Base-by-base conservation (phyloP, 2,329 filamentous ascomycete genomes). In the Aspergillus alliaceus region DNA sequence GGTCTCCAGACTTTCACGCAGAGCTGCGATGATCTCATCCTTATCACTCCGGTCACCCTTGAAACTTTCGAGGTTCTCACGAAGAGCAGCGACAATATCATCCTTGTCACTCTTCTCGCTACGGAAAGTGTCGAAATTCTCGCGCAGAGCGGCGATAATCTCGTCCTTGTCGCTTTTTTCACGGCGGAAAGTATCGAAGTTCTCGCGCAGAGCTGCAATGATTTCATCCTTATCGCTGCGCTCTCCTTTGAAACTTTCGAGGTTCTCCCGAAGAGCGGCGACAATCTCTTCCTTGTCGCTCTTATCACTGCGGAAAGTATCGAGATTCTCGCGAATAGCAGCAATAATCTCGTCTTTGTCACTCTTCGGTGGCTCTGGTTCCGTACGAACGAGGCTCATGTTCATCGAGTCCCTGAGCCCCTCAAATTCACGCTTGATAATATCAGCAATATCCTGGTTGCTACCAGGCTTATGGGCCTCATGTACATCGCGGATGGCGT, bases 41-140 rank as follows among this genome's bases (percentile, higher is more conserved):
- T 83, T 84, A 18, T 60, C 57, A 7, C 4, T 74, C 29, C 82
- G 81, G 31, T 53, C 44, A n/a, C 29, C 31, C 14, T 39, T 51
- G 46, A 56, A 51, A 7, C n/a, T 52, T 5, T 69, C 74, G 6
- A 69, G 59, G 22, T 66, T 63, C 44, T 84, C 85, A 29, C 84
- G 86, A 2, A 93, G 77, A 9, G 86, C 85, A 59, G 89, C 84
- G 0, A 93, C 80, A n/a, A 93, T 82, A 48, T 92, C 89, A 34
- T 89, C 82, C 40, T 83, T 84, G 27, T 60, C 57, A 15, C 12
- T 42, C 39, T 25, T 74, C 78, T 84, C 80, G 47, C 85, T 84
- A 6, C 75, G 75, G 46, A 80, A 69, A 14, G 67, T 66, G 12
- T 79, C 75, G 12, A 74, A 64, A 25, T 64, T 66, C 58, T 85